Conservation (phyloP, 139 green algal genomes). For the Chlorella vulgaris region DNA sequence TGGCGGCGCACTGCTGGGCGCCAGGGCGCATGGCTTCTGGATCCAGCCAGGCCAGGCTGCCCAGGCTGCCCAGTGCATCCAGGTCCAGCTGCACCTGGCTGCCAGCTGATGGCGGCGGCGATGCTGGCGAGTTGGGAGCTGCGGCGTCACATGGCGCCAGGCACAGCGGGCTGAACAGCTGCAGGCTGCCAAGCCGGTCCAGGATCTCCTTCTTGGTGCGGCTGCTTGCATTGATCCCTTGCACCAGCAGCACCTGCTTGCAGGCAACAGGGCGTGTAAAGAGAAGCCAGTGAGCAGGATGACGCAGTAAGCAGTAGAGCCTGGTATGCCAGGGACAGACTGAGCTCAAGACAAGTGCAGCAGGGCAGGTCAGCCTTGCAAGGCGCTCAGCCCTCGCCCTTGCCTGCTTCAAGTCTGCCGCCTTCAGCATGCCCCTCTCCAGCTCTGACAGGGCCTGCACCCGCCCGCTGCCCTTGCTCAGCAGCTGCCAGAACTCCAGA, state of each 20-base stretch:
- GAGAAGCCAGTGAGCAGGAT: too few species aligned
- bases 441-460: constrained; percentile 11
- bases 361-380: too few species aligned
- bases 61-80: neutral
- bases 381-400: neutral
- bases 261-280: neutral
- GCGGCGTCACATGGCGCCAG: too few species aligned
- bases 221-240: neutral
- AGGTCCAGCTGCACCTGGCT: neutral
- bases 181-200: constrained; percentile 18
- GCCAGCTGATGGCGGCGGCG: too few species aligned
- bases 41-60: neutral
- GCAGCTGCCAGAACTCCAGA: constrained; percentile 6
- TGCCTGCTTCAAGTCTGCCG: constrained; percentile 32
- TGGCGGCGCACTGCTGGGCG: neutral
- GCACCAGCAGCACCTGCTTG: constrained; percentile 19
- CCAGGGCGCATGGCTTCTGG: neutral
- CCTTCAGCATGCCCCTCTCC: constrained; percentile 15
- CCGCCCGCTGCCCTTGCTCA: constrained; percentile 25
- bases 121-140: neutral
- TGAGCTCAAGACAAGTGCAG: too few species aligned
- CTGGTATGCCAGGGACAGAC: too few species aligned
- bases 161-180: constrained; percentile 16
- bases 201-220: constrained; percentile 35
- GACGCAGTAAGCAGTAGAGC: too few species aligned